Base-by-base conservation (phyloP, 352 stramenopile species). In the Phytophthora europaea region DNA sequence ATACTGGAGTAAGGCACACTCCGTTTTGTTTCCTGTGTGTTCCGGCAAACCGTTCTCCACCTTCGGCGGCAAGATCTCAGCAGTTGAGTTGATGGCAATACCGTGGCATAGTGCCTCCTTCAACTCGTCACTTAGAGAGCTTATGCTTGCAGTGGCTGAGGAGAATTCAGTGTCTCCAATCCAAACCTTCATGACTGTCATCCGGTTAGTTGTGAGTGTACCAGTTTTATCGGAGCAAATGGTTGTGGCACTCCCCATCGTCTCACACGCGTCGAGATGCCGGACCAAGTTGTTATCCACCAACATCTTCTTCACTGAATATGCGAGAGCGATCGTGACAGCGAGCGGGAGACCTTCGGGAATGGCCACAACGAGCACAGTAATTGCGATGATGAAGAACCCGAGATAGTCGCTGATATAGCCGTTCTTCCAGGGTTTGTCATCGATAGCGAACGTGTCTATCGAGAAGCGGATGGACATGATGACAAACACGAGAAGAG, bases 141-240 rank as follows among this genome's bases (percentile, higher is more conserved):
- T 47, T 3, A 61, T 45, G 8, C 71, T 65, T 26, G 68, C 48
- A 5, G 48, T 13, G 4, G 77, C 54, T 4, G 66, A 70, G 9
- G 45, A 59, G 38, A 82, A 82, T n/a, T 84, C 78, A 34, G 56
- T 26, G 23, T 73, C 65, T 36, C 67, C 86, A 43, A 90, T 61
- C 75, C 82, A 92, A 47, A 71, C 74, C 43, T 88, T 59, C 64
- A 96, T 84, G 10, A 99, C 90, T 33, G 96, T 98, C 97, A 99
- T 99, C 13, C 89, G 80, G 74, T 98, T 99, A 65, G 97, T 89
- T 6, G 97, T 98, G 12, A 99, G 81, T 18, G 94, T 98, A 52
- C 94, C 95, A 9, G 94, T 98, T 75, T 94, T 97, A 78, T 98
- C 94, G 6, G 91, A 97, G 72, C 94, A 98, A 71, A 99, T 99